Evolutionary conservation across 164 flowering plant species (phyloP), one percentile per base, ranked within the genome.

Genomic region (Vitis rupestris): DNA sequence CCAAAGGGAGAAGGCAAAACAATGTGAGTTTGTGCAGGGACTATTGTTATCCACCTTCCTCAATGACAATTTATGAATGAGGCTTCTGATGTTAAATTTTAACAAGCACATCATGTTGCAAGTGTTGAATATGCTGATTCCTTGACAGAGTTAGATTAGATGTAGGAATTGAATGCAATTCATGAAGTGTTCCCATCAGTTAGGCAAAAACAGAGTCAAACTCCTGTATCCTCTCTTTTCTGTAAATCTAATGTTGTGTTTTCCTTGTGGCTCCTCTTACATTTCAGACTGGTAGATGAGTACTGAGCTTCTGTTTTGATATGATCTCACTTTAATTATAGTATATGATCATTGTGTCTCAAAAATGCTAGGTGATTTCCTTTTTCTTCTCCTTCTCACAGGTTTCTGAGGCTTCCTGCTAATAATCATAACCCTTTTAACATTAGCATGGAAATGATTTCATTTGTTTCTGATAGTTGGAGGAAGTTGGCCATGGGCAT

Each of bases 1-100:
- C 59, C 82, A 80, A 17, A 72, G 78, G 66, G 93, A 91, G 86
- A 86, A 70, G 83, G 79, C 87, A 17, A 78, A 64, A 68, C 85
- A 85, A 66, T 73, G 87, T 65, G 79, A 86, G 66, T 93, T 91
- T 75, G 84, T 83, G 52, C 92, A 78, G 71, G 90, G 83, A 61
- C 80, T 91, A 52, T 50, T 91, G 58, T 79, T 85, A 61, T 93
- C 95, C 61, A 86, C 90, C 72, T 76, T 92, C 61, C 54, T 2
- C 15, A 67, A 30, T 31, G 53, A 55, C 27, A 48, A 17, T 54
- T 67, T 55, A 55, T 73, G 63, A 70, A 31, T 19, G 10, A 50
- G 53, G 52, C 37, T 3, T 3, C 2, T 30, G 23, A 57, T 30
- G 27, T 37, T 12, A 23, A 65, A 31, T 56, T 64, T 51, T 51